A percentile compares a stretch with the other conserved stretches of the same genome.
phyloP scores from a whole-genome alignment of 2,329 filamentous ascomycete genomes.

The Neofusicoccum ribis region DNA sequence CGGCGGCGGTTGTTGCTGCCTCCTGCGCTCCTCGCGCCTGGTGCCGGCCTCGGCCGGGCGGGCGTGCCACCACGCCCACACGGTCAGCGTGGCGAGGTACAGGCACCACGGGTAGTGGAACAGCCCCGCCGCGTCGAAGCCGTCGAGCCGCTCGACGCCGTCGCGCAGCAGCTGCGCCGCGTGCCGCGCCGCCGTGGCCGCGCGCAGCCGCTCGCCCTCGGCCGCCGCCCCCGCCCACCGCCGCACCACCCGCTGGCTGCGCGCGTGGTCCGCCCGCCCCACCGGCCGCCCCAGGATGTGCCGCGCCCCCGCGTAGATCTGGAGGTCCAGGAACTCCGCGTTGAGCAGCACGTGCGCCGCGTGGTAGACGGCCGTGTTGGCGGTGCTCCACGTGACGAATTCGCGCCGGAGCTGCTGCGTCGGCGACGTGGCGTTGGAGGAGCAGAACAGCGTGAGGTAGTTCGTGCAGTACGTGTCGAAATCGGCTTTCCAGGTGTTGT shows the following conservation, averaged over 20 bases:
- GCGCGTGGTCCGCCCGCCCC: slow-evolving; percentile 50
- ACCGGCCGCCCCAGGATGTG: slow-evolving; percentile 61
- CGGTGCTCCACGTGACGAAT: slow-evolving; percentile 51
- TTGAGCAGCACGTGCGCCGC: slow-evolving; percentile 58
- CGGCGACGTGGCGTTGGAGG: not conserved
- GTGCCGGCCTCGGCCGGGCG: no score
- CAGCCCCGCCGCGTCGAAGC: slow-evolving; percentile 54
- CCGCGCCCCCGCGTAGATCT: slow-evolving; percentile 61
- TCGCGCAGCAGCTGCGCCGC: slow-evolving; percentile 55
- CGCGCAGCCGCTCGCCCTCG: slow-evolving; percentile 23
- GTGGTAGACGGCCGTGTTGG: slow-evolving; percentile 59
- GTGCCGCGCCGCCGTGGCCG: slow-evolving; percentile 53
- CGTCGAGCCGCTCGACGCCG: slow-evolving; percentile 50
- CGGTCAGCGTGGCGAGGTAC: slow-evolving; percentile 59
- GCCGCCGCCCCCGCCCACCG: slow-evolving; percentile 46
- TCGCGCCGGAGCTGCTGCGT: slow-evolving; percentile 30
- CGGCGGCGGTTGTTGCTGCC: not conserved
- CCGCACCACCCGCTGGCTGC: slow-evolving; percentile 54
- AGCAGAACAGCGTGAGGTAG: slow-evolving; percentile 24
- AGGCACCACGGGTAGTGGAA: slow-evolving; percentile 65
- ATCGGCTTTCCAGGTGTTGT: slow-evolving; percentile 59
- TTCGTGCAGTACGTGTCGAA: slow-evolving; percentile 55
- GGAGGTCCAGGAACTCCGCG: slow-evolving; percentile 61
- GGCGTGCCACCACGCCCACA: slow-evolving; percentile 59
- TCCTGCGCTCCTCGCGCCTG: no score